Evolutionary conservation across 129 eudicot genomes (phyloP).

Genomic region (Deinandra increscens): DNA sequence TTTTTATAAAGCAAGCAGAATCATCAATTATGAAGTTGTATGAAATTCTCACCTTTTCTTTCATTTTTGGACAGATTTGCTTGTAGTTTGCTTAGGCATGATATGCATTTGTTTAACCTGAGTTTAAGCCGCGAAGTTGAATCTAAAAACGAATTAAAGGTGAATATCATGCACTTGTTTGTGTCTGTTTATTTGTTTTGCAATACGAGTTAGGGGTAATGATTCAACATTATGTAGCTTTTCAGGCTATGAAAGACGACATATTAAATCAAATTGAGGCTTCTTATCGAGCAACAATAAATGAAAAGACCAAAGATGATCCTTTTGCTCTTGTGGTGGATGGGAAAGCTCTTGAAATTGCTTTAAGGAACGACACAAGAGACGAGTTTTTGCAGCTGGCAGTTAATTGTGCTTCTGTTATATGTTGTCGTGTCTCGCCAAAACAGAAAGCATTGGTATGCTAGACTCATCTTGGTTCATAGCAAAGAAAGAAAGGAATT

Average conservation of each 20-base stretch:
- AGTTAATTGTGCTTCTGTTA: conserved; percentile 47
- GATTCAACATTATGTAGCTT: conserved; percentile 37
- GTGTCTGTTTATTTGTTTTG: neutral
- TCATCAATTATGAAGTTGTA: neutral
- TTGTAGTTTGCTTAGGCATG: conserved; percentile 63
- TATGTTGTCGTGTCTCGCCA: conserved; percentile 53
- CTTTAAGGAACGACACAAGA: conserved; percentile 37
- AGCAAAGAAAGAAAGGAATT: neutral
- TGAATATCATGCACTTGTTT: conserved; percentile 30
- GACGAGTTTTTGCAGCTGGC: conserved; percentile 41
- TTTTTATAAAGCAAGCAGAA: neutral
- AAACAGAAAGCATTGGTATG: conserved; percentile 53
- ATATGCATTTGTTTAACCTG: conserved; percentile 48
- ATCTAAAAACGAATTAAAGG: conserved; percentile 46
- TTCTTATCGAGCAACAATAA: conserved; percentile 28
- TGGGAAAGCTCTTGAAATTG: conserved; percentile 48
- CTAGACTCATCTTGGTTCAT: conserved; percentile 11
- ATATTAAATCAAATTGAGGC: conserved; percentile 42
- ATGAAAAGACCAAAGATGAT: conserved; percentile 38
- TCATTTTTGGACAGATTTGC: conserved; percentile 38
- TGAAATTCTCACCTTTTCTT: neutral
- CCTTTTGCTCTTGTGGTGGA: conserved; percentile 49
- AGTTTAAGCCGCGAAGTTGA: conserved; percentile 52
- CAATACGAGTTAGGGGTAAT: conserved; percentile 28
- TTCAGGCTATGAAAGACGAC: conserved; percentile 51